Percentiles rank a stretch among this genome's conserved stretches.
These are phyloP conservation scores for Camelina sativa DNA, from an alignment of 345 rosid genomes.

Conservation along the genomic window DNA sequence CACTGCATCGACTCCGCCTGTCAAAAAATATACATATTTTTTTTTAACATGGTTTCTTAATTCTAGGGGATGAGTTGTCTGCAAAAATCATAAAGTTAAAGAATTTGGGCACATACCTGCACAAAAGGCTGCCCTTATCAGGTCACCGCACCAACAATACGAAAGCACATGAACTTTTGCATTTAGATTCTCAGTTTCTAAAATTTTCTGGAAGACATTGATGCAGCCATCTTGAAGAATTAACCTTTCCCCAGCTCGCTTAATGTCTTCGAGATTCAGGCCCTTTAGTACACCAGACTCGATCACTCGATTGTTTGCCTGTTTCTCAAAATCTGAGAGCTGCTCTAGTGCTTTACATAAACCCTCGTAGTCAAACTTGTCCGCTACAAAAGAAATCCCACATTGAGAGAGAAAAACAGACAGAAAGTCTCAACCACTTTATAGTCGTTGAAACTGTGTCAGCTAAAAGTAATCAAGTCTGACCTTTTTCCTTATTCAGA, in stretches of 20 bases:
- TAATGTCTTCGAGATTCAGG: slow-evolving; percentile 82
- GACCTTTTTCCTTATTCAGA: slow-evolving; percentile 68
- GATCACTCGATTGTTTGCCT: slow-evolving; percentile 81
- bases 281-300: slow-evolving; percentile 91
- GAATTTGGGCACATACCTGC: slow-evolving; percentile 50
- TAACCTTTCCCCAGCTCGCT: slow-evolving; percentile 84
- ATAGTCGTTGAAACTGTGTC: background rate
- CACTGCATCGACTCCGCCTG: slow-evolving; percentile 66
- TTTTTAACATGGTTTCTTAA: slow-evolving; percentile 22
- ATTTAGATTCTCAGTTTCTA: slow-evolving; percentile 57
- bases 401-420: background rate
- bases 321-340: slow-evolving; percentile 79
- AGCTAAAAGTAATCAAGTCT: slow-evolving; percentile 26
- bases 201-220: slow-evolving; percentile 66
- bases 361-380: slow-evolving; percentile 68
- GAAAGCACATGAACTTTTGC: slow-evolving; percentile 76
- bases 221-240: slow-evolving; percentile 94
- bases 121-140: slow-evolving; percentile 76
- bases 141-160: slow-evolving; percentile 97
- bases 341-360: slow-evolving; percentile 69
- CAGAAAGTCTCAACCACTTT: slow-evolving; percentile 4
- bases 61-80: background rate
- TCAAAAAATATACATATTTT: background rate
- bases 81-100: background rate
- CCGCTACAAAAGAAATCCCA: slow-evolving; percentile 50